Conservation (phyloP, 2,329 filamentous ascomycete genomes). For the Arthrobotrys conoides region DNA sequence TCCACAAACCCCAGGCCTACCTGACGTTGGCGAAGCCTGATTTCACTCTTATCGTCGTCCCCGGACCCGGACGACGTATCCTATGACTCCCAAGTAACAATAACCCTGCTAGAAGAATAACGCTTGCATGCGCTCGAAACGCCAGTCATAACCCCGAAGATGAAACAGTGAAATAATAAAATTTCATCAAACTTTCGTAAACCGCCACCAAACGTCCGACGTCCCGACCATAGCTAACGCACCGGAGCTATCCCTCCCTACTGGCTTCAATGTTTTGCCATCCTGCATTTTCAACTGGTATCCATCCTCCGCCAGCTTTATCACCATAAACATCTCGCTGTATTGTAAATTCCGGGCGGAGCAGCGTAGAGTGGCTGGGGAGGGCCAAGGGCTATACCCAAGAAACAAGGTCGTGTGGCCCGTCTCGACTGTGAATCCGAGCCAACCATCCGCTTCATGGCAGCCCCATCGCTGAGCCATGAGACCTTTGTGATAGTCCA, state of each 20-base stretch:
- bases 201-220: slow-evolving; percentile 44
- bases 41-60: not conserved
- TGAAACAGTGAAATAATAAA: not conserved
- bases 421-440: slow-evolving; percentile 23
- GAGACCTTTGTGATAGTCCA: not conserved
- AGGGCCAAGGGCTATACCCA: slow-evolving; percentile 6
- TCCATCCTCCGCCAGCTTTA: slow-evolving; percentile 16
- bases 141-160: not conserved
- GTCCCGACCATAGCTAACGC: slow-evolving; percentile 17
- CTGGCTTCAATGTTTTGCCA: slow-evolving; percentile 3
- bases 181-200: slow-evolving; percentile 32
- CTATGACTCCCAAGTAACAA: not conserved
- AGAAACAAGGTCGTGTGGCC: slow-evolving; percentile 36
- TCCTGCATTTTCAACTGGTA: slow-evolving; percentile 34
- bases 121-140: not conserved
- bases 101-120: not conserved
- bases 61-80: not conserved
- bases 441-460: slow-evolving; percentile 30
- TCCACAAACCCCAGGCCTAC: not conserved
- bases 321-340: slow-evolving; percentile 35
- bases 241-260: slow-evolving; percentile 22
- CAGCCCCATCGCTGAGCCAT: slow-evolving; percentile 32
- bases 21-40: not conserved
- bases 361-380: not conserved
- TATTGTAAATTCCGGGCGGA: not conserved